Conservation (phyloP, 345 rosid species). For the Citrus hindsii region DNA sequence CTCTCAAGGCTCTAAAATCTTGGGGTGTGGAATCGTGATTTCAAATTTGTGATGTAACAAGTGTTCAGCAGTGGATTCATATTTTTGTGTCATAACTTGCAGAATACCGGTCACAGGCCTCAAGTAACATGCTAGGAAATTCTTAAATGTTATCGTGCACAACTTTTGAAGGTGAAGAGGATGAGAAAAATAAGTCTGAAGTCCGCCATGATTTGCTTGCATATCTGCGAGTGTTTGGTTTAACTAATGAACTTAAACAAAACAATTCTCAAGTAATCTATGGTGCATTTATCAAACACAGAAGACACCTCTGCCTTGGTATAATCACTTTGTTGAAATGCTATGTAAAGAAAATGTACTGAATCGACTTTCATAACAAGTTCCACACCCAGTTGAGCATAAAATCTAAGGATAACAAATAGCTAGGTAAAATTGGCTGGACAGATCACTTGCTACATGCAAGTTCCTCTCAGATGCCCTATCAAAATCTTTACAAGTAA, state of each 20-base stretch:
- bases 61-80: background rate
- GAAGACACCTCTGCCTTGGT: background rate
- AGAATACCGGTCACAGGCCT: background rate
- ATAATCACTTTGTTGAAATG: background rate
- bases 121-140: background rate
- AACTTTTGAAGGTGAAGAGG: background rate
- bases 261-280: background rate
- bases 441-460: slow-evolving; percentile 9
- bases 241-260: background rate
- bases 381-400: background rate
- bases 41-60: background rate
- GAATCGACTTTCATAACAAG: background rate
- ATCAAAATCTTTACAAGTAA: background rate
- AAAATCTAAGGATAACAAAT: slow-evolving; percentile 8
- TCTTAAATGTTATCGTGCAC: background rate
- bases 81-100: background rate
- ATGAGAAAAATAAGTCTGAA: background rate
- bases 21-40: background rate
- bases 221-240: background rate
- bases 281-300: too few species aligned
- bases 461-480: background rate
- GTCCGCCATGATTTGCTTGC: background rate
- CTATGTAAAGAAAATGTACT: background rate
- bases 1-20: background rate
- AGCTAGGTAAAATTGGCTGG: background rate